Evolutionary conservation across 2,329 filamentous ascomycete genomes (phyloP).

Genomic region (Pseudogymnoascus destructans): DNA sequence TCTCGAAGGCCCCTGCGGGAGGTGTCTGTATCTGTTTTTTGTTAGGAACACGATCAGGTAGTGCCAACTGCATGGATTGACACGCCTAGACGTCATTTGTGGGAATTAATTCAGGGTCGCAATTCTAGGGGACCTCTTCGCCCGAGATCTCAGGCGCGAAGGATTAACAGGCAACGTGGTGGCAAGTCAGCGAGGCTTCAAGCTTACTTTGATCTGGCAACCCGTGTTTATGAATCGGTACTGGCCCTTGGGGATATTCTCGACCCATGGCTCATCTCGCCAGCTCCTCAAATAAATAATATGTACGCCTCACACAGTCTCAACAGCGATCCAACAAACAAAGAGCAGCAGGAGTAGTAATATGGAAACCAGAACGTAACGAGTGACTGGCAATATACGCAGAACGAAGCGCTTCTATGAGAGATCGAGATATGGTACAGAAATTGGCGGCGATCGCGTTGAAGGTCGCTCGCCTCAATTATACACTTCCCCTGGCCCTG

Average conservation of each 20-base stretch:
- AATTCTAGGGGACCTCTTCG: constrained; percentile 4
- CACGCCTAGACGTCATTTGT: constrained; percentile 6
- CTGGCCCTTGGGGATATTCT: constrained; percentile 1
- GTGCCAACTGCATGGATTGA: constrained; percentile 1
- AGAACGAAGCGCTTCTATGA: neutral
- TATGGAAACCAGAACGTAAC: neutral
- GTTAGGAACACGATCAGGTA: neutral
- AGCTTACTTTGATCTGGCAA: constrained; percentile 7
- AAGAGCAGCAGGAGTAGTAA: neutral
- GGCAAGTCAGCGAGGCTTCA: neutral
- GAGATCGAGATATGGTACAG: constrained; percentile 1
- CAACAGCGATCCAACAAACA: constrained; percentile 3
- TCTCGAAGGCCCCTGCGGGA: neutral
- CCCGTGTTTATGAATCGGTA: constrained; percentile 6
- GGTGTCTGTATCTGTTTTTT: neutral
- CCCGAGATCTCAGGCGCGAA: neutral
- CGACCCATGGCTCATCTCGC: constrained; percentile 6
- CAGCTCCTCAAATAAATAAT: neutral
- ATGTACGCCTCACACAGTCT: constrained; percentile 6
- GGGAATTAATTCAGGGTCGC: constrained; percentile 3
- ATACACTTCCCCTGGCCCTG: constrained; percentile 5
- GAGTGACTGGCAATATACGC: constrained; percentile 7
- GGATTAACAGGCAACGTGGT: neutral
- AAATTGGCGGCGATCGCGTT: neutral
- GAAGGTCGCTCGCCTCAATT: neutral